These are phyloP conservation scores for Pythium periplocum DNA, from an alignment of 352 stramenopile species.

Conservation along the genomic window DNA sequence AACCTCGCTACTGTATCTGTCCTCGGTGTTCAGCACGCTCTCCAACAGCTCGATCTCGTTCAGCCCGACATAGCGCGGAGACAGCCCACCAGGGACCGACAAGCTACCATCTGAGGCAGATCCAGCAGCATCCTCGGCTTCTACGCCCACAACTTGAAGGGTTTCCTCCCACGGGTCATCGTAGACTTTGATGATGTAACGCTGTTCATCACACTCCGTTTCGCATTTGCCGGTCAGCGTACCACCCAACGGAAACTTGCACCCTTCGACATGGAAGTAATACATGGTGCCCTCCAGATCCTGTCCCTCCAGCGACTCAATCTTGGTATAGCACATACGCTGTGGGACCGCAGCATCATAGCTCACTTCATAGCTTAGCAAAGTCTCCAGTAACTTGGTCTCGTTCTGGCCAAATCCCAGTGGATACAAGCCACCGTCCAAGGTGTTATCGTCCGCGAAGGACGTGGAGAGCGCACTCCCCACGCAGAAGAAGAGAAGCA, in stretches of 20 bases:
- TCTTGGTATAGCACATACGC: conserved; percentile 23
- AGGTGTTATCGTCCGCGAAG: too few species aligned
- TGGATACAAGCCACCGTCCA: too few species aligned
- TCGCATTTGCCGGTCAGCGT: background rate
- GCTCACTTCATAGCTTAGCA: background rate
- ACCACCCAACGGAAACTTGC: background rate
- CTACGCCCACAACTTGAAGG: conserved; percentile 1
- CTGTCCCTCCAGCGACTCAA: conserved; percentile 12
- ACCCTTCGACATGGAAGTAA: conserved; percentile 11
- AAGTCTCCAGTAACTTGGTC: background rate
- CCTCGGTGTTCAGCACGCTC: background rate
- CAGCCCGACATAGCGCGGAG: background rate
- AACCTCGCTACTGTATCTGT: conserved; percentile 5
- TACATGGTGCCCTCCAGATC: conserved; percentile 13
- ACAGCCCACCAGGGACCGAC: too few species aligned
- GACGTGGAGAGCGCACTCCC: too few species aligned
- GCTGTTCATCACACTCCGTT: background rate
- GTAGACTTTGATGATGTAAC: conserved; percentile 1
- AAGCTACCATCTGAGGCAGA: too few species aligned
- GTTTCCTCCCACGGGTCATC: conserved; percentile 7
- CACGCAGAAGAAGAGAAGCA: too few species aligned
- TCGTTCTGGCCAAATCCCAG: background rate
- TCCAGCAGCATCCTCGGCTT: background rate
- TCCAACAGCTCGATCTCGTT: background rate
- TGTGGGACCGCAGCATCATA: conserved; percentile 8